These are phyloP conservation scores for Simmondsia chinensis DNA, from an alignment of 148 eudicot genomes.

Conservation along the genomic window DNA sequence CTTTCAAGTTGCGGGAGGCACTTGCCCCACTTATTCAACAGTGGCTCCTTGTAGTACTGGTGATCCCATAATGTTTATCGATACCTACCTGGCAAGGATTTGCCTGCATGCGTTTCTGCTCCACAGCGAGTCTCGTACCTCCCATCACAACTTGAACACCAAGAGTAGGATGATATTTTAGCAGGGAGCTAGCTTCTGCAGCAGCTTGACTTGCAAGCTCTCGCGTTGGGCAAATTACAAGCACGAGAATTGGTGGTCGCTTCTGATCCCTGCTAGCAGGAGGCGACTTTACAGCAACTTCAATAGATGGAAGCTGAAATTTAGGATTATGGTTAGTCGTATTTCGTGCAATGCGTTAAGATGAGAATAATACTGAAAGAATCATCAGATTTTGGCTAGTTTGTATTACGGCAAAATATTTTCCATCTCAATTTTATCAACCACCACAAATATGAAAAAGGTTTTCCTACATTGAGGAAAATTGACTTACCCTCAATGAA, in stretches of 20 bases:
- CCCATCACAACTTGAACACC: slow-evolving; percentile 98
- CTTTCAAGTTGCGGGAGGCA: too few species aligned
- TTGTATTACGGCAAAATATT: too few species aligned
- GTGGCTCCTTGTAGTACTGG: too few species aligned
- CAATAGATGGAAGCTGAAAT: slow-evolving; percentile 94
- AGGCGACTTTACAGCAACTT: slow-evolving; percentile 60
- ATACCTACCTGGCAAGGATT: slow-evolving; percentile 86
- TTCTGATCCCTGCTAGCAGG: slow-evolving; percentile 52
- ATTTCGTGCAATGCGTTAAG: not conserved
- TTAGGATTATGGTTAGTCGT: not conserved
- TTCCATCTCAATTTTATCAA: too few species aligned
- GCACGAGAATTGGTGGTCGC: slow-evolving; percentile 80
- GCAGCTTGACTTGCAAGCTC: slow-evolving; percentile 99
- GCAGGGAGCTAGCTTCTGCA: slow-evolving; percentile 66
- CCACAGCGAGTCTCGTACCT: slow-evolving; percentile 76
- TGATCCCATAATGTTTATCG: slow-evolving; percentile 1
- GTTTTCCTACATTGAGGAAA: too few species aligned
- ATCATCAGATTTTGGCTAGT: too few species aligned
- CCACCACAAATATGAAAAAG: too few species aligned
- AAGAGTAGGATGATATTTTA: slow-evolving; percentile 84
- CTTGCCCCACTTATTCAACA: too few species aligned
- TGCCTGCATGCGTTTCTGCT: slow-evolving; percentile 82
- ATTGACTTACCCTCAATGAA: too few species aligned
- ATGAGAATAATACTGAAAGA: not conserved
- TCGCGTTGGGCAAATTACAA: slow-evolving; percentile 90